Conservation (phyloP, 1,284 basidiomycete species). For the Meira miltonrushii region DNA sequence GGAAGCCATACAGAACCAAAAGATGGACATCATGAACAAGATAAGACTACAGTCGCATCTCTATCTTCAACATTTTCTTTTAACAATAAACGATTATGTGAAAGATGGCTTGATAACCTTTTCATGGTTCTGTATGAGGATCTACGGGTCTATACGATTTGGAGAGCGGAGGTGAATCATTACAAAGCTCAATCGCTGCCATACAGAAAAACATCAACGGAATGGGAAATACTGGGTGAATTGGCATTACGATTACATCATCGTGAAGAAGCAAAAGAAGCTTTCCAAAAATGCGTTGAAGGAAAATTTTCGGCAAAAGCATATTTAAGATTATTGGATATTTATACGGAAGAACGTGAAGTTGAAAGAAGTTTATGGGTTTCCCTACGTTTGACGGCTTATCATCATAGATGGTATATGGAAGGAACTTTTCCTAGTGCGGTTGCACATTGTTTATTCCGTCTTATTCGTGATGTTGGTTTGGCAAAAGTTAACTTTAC, state of each 20-base stretch:
- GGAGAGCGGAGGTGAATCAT: constrained; percentile 96
- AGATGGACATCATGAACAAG: constrained; percentile 11
- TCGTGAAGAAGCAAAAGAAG: constrained; percentile 95
- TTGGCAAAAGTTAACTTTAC: constrained; percentile 91
- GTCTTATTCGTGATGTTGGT: constrained; percentile 86
- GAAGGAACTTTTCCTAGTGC: constrained; percentile 68
- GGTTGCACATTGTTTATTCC: constrained; percentile 84
- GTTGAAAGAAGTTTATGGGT: constrained; percentile 83
- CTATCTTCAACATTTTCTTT: constrained; percentile 70
- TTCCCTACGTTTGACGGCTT: constrained; percentile 84
- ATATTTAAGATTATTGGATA: constrained; percentile 84
- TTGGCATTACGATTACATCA: constrained; percentile 85
- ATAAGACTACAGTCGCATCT: constrained; percentile 17
- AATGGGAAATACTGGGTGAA: constrained; percentile 98
- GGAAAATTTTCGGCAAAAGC: constrained; percentile 83
- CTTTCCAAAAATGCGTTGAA: constrained; percentile 89
- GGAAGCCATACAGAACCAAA: neutral
- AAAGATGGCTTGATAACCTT: constrained; percentile 94
- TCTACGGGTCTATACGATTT: constrained; percentile 97
- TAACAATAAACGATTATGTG: constrained; percentile 91
- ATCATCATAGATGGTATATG: constrained; percentile 62
- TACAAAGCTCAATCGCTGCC: constrained; percentile 96
- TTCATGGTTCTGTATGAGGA: constrained; percentile 99
- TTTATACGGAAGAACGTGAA: constrained; percentile 89
- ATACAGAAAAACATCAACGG: constrained; percentile 89